Percentiles rank a stretch among this genome's conserved stretches.
These are phyloP conservation scores for Moesziomyces globuligerus DNA, from an alignment of 1,284 basidiomycete genomes.

Conservation along the genomic window DNA sequence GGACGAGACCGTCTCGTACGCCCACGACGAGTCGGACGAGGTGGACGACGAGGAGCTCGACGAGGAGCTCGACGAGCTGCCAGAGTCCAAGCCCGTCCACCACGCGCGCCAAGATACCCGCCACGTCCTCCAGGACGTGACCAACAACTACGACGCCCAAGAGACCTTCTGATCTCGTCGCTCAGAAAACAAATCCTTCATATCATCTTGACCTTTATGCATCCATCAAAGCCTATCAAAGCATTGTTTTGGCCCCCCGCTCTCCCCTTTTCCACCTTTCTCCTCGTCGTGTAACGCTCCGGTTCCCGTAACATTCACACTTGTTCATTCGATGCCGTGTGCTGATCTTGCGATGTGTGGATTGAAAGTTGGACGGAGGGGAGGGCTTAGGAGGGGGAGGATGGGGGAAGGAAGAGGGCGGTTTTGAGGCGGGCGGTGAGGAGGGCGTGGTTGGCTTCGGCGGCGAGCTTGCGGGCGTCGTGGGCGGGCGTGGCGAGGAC, in stretches of 20 bases:
- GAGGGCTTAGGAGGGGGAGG: neutral
- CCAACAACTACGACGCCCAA: constrained; percentile 37
- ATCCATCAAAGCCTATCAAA: neutral
- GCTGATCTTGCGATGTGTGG: too few species aligned
- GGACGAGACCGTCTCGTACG: constrained; percentile 24
- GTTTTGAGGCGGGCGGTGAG: constrained; percentile 90
- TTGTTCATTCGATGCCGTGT: constrained; percentile 9
- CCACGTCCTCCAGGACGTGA: constrained; percentile 40
- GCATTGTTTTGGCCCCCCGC: constrained; percentile 1
- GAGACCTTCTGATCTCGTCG: constrained; percentile 26
- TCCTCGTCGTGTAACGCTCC: neutral
- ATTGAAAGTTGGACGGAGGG: neutral
- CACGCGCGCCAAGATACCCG: constrained; percentile 17
- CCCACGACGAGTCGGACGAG: constrained; percentile 2
- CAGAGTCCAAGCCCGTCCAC: constrained; percentile 5
- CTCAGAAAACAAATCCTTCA: neutral
- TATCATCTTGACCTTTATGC: constrained; percentile 1
- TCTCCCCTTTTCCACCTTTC: neutral
- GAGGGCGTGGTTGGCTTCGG: constrained; percentile 89
- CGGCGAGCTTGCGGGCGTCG: constrained; percentile 80
- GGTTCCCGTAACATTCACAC: neutral
- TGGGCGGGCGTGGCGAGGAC: constrained; percentile 10
- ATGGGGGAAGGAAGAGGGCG: constrained; percentile 50
- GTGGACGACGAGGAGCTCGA: constrained; percentile 10
- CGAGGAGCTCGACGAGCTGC: constrained; percentile 4